Percentiles rank a stretch among this genome's conserved stretches.
These are phyloP conservation scores for Fusarium concolor DNA, from an alignment of 2,329 filamentous ascomycete genomes.

Conservation along the genomic window DNA sequence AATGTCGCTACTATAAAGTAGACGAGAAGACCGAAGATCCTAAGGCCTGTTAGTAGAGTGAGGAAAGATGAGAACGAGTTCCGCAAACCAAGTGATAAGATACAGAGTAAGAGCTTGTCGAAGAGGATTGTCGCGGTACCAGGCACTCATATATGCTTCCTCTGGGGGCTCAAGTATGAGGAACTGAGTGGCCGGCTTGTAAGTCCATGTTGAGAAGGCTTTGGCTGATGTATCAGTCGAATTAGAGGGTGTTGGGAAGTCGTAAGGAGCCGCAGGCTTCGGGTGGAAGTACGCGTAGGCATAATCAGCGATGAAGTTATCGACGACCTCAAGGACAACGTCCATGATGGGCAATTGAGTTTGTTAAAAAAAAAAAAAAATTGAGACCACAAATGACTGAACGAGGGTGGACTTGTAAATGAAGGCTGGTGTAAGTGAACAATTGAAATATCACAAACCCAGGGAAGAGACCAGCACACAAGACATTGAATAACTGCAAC, in stretches of 20 bases:
- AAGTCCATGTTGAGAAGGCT: constrained; percentile 72
- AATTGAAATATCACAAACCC: constrained; percentile 1
- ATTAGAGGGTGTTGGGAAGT: constrained; percentile 63
- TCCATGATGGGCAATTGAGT: constrained; percentile 73
- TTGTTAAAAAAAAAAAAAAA: no score
- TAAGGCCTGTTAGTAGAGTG: constrained; percentile 51
- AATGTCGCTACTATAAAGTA: constrained; percentile 88
- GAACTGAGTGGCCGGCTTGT: constrained; percentile 77
- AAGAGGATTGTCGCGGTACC: constrained; percentile 79
- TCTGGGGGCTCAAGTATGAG: constrained; percentile 76
- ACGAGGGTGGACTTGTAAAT: constrained; percentile 2
- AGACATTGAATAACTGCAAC: background rate
- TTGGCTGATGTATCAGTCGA: constrained; percentile 62
- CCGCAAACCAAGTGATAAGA: constrained; percentile 83
- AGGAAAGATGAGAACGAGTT: background rate
- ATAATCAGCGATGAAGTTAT: constrained; percentile 84
- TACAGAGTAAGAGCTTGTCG: constrained; percentile 83
- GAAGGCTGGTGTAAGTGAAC: constrained; percentile 24
- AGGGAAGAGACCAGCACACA: background rate
- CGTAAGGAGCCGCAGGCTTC: constrained; percentile 63
- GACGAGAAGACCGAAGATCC: constrained; percentile 84
- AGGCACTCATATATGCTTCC: constrained; percentile 82
- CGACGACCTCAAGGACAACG: constrained; percentile 86
- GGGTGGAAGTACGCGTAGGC: constrained; percentile 81
- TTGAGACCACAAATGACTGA: background rate